Conservation (phyloP, 345 rosid species). For the Acer negundo region DNA sequence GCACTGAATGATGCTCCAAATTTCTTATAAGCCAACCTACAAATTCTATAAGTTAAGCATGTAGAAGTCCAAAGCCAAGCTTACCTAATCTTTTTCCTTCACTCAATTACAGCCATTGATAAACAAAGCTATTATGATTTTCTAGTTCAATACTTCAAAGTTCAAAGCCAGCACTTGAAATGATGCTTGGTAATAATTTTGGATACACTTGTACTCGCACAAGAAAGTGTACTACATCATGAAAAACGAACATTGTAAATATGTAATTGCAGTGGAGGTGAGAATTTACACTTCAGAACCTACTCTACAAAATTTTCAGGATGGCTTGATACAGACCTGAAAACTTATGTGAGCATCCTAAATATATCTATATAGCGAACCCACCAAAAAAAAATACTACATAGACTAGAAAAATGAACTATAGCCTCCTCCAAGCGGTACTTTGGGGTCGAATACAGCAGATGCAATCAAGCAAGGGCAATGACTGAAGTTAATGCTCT, state of each 20-base stretch:
- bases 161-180: no score
- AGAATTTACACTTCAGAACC: background rate
- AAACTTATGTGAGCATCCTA: background rate
- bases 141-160: no score
- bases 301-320: background rate
- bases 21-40: no score
- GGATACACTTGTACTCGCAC: no score
- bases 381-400: conserved; percentile 11
- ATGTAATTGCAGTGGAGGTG: background rate
- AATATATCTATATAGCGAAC: background rate
- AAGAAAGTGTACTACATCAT: background rate
- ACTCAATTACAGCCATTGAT: no score
- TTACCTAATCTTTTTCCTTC: no score
- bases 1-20: no score
- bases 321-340: background rate
- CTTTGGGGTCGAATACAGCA: conserved; percentile 68
- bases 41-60: no score
- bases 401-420: conserved; percentile 55
- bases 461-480: conserved; percentile 62
- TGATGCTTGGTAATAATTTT: background rate
- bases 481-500: conserved; percentile 73
- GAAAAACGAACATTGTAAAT: background rate
- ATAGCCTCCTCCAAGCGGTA: conserved; percentile 83
- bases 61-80: no score
- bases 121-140: no score